These are phyloP conservation scores for Picea sitchensis DNA, from an alignment of 75 land plant genomes.

Conservation along the genomic window DNA sequence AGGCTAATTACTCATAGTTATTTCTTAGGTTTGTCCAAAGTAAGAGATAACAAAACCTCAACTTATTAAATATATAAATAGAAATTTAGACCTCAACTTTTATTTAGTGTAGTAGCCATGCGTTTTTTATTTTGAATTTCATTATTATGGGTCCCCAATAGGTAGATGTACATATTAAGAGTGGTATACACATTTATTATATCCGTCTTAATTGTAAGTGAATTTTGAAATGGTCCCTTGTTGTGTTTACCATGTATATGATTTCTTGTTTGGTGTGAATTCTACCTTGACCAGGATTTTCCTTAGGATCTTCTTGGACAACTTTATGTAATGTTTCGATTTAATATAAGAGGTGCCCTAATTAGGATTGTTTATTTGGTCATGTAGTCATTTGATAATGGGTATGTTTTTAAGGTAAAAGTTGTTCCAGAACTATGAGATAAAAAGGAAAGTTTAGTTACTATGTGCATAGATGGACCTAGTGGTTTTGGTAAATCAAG, in stretches of 20 bases:
- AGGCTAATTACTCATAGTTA: no score
- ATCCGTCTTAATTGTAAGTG: neutral
- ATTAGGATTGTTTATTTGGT: neutral
- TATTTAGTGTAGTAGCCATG: no score
- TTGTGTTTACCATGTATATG: neutral
- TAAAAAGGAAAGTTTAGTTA: conserved; percentile 73
- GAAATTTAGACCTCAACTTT: no score
- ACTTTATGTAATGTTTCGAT: neutral
- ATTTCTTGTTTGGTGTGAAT: neutral
- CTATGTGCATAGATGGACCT: conserved; percentile 96
- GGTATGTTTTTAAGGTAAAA: conserved; percentile 82
- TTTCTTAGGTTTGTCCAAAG: no score
- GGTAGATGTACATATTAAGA: no score
- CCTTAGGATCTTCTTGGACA: neutral
- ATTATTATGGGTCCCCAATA: no score
- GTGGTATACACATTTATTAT: neutral
- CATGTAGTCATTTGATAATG: conserved; percentile 89
- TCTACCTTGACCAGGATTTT: neutral
- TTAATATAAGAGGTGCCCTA: neutral
- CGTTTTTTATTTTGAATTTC: no score
- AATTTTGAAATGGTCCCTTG: neutral
- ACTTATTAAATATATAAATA: no score
- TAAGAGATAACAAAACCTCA: no score
- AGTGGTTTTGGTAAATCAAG: conserved; percentile 97
- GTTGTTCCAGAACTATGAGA: conserved; percentile 96